Evolutionary conservation across 768 basidiomycete genomes (phyloP).

Genomic region (Hypsizygus marmoreus): DNA sequence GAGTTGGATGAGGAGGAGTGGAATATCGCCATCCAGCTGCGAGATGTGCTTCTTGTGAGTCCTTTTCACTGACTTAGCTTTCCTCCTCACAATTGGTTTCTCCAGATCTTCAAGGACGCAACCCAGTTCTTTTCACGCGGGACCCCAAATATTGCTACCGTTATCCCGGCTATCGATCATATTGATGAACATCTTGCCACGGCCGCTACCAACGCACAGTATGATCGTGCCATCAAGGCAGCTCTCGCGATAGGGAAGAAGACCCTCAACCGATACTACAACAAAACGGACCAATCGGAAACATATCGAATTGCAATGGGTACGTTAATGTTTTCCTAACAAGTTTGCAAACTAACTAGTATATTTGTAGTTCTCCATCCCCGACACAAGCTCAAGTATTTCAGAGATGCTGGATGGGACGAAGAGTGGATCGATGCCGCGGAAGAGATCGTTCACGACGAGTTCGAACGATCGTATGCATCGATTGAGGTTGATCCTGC

Average conservation of each 20-base stretch:
- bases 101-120: neutral
- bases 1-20: constrained; percentile 27
- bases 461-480: neutral
- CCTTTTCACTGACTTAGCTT: neutral
- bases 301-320: constrained; percentile 4
- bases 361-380: constrained; percentile 5
- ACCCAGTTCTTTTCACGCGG: neutral
- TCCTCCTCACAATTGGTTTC: too few species aligned
- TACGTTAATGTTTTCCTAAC: neutral
- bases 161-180: constrained; percentile 2
- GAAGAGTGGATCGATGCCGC: constrained; percentile 4
- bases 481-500: too few species aligned
- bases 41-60: constrained; percentile 26
- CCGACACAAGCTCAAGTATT: constrained; percentile 6
- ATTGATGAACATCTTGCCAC: neutral
- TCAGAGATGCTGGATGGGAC: constrained; percentile 7
- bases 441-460: neutral
- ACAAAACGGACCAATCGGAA: neutral
- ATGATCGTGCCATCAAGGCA: neutral
- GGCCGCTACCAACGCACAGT: neutral
- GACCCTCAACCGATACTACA: neutral
- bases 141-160: neutral
- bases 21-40: constrained; percentile 26
- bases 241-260: neutral
- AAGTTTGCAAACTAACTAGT: neutral